Conservation (phyloP, 306 rosid species). For the Castanea crenata region DNA sequence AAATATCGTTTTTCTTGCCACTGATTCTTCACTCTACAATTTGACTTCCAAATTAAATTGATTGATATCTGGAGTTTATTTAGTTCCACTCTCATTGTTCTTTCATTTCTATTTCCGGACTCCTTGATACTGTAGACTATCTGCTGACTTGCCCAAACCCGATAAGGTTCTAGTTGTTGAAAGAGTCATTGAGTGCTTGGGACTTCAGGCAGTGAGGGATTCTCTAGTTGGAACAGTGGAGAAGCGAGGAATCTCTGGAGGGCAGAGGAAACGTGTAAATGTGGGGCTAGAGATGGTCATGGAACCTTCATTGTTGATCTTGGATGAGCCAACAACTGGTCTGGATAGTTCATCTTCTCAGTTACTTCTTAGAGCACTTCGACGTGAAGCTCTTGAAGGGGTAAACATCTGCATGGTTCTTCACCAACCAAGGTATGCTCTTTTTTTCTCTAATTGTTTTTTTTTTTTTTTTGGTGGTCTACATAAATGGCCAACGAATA, state of each 20-base stretch:
- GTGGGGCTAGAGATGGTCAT: slow-evolving; percentile 90
- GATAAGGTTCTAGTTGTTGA: slow-evolving; percentile 85
- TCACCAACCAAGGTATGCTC: slow-evolving; percentile 76
- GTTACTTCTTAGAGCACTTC: slow-evolving; percentile 68
- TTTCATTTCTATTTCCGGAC: slow-evolving; percentile 27
- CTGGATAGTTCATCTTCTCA: slow-evolving; percentile 78
- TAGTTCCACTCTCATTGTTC: slow-evolving; percentile 11
- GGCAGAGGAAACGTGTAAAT: slow-evolving; percentile 77
- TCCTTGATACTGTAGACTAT: slow-evolving; percentile 45
- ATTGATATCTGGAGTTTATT: slow-evolving; percentile 2
- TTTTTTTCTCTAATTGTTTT: slow-evolving; percentile 4
- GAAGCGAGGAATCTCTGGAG: slow-evolving; percentile 78
- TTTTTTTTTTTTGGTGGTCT: neutral
- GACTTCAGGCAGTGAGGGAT: slow-evolving; percentile 77
- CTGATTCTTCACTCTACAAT: neutral
- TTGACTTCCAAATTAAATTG: slow-evolving; percentile 2
- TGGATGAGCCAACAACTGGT: slow-evolving; percentile 88
- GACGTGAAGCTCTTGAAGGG: slow-evolving; percentile 82
- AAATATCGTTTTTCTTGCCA: neutral
- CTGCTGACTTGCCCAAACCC: slow-evolving; percentile 74
- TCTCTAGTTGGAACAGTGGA: slow-evolving; percentile 83
- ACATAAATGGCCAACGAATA: neutral
- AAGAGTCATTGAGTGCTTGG: slow-evolving; percentile 80
- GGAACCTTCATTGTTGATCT: slow-evolving; percentile 79
- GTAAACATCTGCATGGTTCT: slow-evolving; percentile 78